A percentile compares a stretch with the other conserved stretches of the same genome.
phyloP scores from a whole-genome alignment of 1,284 basidiomycete species.

The Sphaerobolus stellatus region DNA sequence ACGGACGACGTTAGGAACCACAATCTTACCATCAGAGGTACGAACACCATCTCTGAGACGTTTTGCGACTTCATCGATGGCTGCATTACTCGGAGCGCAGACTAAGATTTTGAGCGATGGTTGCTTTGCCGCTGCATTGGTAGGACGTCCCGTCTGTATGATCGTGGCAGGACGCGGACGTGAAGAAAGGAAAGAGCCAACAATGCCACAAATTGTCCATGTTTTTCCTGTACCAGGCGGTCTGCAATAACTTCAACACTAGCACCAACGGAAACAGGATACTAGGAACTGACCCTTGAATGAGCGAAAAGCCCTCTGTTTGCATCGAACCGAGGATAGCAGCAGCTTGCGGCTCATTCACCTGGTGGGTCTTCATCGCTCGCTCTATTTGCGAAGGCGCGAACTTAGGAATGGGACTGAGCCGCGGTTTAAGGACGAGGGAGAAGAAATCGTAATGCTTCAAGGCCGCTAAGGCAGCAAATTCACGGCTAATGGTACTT shows the following conservation, averaged over 20 bases:
- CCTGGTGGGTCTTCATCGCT: constrained; percentile 69
- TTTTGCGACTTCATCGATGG: constrained; percentile 94
- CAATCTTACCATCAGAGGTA: constrained; percentile 52
- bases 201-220: constrained; percentile 95
- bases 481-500: constrained; percentile 91
- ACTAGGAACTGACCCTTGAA: constrained; percentile 80
- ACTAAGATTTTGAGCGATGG: constrained; percentile 77
- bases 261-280: neutral
- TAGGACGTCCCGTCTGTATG: constrained; percentile 46
- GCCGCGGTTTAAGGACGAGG: constrained; percentile 67
- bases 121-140: constrained; percentile 45
- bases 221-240: constrained; percentile 99
- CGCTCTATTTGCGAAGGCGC: constrained; percentile 56
- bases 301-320: constrained; percentile 83
- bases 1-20: constrained; percentile 81
- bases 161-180: constrained; percentile 49
- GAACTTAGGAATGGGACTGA: constrained; percentile 50
- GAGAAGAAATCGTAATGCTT: constrained; percentile 79
- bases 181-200: constrained; percentile 76
- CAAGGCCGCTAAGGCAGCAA: constrained; percentile 80
- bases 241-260: constrained; percentile 40
- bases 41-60: constrained; percentile 81
- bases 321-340: constrained; percentile 81
- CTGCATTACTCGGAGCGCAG: constrained; percentile 98
- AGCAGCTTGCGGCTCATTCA: constrained; percentile 94